Evolutionary conservation across 2,329 filamentous ascomycete genomes (phyloP), one percentile per base, ranked within the genome.

Genomic region (Diaporthe longicolla): DNA sequence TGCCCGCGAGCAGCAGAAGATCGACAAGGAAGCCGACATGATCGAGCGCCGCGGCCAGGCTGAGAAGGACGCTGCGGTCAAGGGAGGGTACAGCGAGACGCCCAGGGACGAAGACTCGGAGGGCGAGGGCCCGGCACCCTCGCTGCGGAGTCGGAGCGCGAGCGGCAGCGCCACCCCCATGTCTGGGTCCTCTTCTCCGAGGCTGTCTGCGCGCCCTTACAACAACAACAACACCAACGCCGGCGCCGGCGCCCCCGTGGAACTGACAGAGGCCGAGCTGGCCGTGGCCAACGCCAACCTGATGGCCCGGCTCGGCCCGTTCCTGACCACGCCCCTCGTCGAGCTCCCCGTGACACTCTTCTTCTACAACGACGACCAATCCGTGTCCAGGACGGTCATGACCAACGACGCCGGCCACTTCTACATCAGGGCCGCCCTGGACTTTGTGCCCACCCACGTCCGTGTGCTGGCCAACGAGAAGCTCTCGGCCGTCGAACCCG

Each of bases 381-480:
- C 96, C 0, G 92, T 95, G 78, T 97, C 96, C 37, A 90, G 93
- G 70, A 98, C 94, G 0, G 91, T 98, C 4, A 89, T 90, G 76
- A 99, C 97, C 0, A 93, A 98, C 79, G 93, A 97, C 43, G 91
- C 94, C 0, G 97, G 97, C 0, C 97, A 99, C 82, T 99, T 99
- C 79, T 89, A 87, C 54, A 86, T 95, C 40, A 90, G 95, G 17
- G 95, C 94, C 9, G 90, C 94, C 0, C 86, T 99, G 45, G 93
- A 97, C 37, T 99, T 99, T 80, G 86, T 98, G 1, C 97, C 97
- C 0, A 98, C 95, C 0, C 92, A 98, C 81, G 92, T 98, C 32
- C 90, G 95, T 57, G 93, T 99, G 1, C 85, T 99, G 24, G 96
- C 95, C 8, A 95, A 93, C 17, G 95, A 98, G 79, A 89, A 92